Evolutionary conservation across 2,329 filamentous ascomycete species (phyloP).

Genomic region (Mycosphaerella arachidis): DNA sequence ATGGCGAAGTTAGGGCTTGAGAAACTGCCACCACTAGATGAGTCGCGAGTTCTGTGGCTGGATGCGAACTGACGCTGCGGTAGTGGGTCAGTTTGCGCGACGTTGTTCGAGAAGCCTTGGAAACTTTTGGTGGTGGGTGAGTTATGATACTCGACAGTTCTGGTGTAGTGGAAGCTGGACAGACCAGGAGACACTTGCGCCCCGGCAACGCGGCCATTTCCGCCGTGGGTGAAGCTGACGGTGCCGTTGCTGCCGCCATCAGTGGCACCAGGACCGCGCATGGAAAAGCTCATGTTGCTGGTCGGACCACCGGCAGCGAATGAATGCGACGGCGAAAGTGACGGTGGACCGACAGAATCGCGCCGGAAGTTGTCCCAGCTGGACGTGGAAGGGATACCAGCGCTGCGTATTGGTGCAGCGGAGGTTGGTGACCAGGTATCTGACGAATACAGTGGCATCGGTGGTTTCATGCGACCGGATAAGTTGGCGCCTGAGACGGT

Average conservation of each 20-base stretch:
- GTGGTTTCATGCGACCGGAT: conserved; percentile 1
- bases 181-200: neutral
- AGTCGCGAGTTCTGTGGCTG: neutral
- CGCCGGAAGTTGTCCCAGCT: conserved; percentile 11
- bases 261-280: conserved; percentile 1
- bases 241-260: neutral
- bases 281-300: neutral
- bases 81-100: conserved; percentile 9
- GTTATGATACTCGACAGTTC: conserved; percentile 17
- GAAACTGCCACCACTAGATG: conserved; percentile 2
- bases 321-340: neutral
- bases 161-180: conserved; percentile 9
- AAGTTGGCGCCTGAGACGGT: neutral
- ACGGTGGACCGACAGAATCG: neutral
- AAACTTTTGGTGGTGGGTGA: neutral
- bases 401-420: conserved; percentile 7
- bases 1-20: neutral
- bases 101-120: neutral
- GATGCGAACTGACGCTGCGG: conserved; percentile 8
- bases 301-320: neutral
- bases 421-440: conserved; percentile 12
- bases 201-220: neutral
- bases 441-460: conserved; percentile 10
- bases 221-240: neutral
- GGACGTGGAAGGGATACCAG: conserved; percentile 12